These are phyloP conservation scores for Fonsecaea multimorphosa DNA, from an alignment of 2,329 filamentous ascomycete species.

Conservation along the genomic window DNA sequence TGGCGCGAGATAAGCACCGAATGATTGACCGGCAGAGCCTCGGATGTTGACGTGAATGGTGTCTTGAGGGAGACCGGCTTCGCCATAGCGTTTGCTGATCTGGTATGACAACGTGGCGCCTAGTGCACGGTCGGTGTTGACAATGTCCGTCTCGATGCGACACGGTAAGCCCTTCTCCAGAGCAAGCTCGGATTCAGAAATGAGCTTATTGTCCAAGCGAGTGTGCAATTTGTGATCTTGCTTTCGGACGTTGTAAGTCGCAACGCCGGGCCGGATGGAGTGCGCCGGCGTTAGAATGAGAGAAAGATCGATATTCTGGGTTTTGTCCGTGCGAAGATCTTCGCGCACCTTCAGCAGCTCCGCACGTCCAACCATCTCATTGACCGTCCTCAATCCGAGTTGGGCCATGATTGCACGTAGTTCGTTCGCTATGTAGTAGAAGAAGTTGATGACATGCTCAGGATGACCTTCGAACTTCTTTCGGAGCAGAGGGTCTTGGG, in stretches of 20 bases:
- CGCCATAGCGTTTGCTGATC: slow-evolving; percentile 89
- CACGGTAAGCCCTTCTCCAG: slow-evolving; percentile 93
- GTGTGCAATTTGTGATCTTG: slow-evolving; percentile 94
- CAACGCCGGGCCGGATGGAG: slow-evolving; percentile 89
- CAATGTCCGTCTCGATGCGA: slow-evolving; percentile 91
- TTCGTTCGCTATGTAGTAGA: slow-evolving; percentile 97
- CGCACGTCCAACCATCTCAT: slow-evolving; percentile 95
- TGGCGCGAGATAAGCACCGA: slow-evolving; percentile 90
- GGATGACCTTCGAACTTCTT: slow-evolving; percentile 93
- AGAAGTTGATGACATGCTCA: slow-evolving; percentile 98
- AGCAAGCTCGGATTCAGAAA: slow-evolving; percentile 91
- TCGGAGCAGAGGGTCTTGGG: slow-evolving; percentile 89
- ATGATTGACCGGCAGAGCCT: slow-evolving; percentile 94
- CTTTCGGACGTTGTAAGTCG: slow-evolving; percentile 97
- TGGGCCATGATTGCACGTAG: slow-evolving; percentile 96
- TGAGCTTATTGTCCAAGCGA: slow-evolving; percentile 94
- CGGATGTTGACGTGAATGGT: slow-evolving; percentile 97
- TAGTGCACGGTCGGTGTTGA: slow-evolving; percentile 94
- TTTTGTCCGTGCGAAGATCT: slow-evolving; percentile 86
- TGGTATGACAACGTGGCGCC: slow-evolving; percentile 95
- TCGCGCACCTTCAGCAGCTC: slow-evolving; percentile 86
- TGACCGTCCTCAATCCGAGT: slow-evolving; percentile 91
- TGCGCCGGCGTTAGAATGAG: slow-evolving; percentile 95
- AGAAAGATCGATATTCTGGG: slow-evolving; percentile 88
- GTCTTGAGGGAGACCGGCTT: slow-evolving; percentile 85